Base-by-base conservation (phyloP, 1,284 basidiomycete genomes). In the Fistulinella cinereoalba region DNA sequence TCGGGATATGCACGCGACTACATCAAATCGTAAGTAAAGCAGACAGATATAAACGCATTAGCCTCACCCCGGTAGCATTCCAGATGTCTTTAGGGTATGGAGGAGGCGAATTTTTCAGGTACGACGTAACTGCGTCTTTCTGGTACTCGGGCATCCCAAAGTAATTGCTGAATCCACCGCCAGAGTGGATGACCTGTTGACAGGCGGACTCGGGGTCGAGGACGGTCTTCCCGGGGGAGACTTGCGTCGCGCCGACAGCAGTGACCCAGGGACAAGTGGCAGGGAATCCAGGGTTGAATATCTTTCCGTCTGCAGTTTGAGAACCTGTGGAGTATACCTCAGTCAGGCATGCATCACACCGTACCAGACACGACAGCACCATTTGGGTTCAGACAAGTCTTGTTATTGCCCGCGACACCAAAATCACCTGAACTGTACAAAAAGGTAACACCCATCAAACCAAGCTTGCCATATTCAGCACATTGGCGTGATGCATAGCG, bases 211-310 rank as follows among this genome's bases (percentile, higher is more conserved):
- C 69, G 11, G 13, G 9, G 7, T 68, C 65, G 5, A 22, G 27
- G 2, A 72, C 59, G 2, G 57, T 66, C 34, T 66, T 56, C 37
- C 64, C 64, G 3, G 62, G 56, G 21, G 57, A 56, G 40, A 73
- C 51, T 51, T 76, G 71, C 10, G 76, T 77, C 6, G 74, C 77
- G 18, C 77, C 77, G 24, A 79, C 67, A 4, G 70, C 57, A 7
- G 73, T 77, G 12, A 76, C 56, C 21, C 65, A 79, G 12, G 75
- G 74, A 50, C 75, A 79, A 18, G 63, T 65, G 21, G 58, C 51
- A 0, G 65, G 75, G 61, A 71, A 84, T 50, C 47, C 51, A 43
- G 70, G 81, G 55, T 79, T 75, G 67, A 85, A 85, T 21, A 68
- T 66, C 4, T 12, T 65, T 22, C 64, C 73, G 11, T 23, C 1